Conservation (phyloP, 225 moss, liverwort and hornwort species). For the Marchantia paleacea region DNA sequence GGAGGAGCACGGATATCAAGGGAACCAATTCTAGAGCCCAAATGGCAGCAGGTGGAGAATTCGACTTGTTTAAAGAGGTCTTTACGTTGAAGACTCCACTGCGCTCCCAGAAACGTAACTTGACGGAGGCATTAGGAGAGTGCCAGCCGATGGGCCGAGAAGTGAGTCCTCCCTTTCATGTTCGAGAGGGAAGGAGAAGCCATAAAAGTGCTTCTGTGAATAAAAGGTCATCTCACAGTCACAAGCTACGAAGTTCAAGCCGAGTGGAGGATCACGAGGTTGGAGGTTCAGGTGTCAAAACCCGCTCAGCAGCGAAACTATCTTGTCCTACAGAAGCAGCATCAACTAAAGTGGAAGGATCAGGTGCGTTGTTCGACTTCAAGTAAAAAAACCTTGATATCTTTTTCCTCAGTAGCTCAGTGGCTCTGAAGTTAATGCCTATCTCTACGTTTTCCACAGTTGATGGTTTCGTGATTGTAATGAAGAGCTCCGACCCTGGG, state of each 20-base stretch:
- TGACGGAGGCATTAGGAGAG: not conserved
- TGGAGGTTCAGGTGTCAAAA: constrained; percentile 5
- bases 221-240: not conserved
- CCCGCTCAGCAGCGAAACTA: not conserved
- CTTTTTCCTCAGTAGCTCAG: no score
- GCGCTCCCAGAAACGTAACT: constrained; percentile 3
- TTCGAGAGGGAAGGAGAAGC: not conserved
- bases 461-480: not conserved
- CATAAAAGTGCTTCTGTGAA: not conserved
- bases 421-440: not conserved
- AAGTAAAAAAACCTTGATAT: not conserved
- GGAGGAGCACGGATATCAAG: not conserved
- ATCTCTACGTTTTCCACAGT: not conserved
- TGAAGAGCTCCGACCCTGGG: not conserved
- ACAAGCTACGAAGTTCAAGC: not conserved
- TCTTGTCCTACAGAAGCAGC: not conserved
- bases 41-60: not conserved
- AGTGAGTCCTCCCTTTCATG: not conserved
- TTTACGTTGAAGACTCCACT: constrained; percentile 18
- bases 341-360: not conserved
- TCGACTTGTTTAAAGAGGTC: not conserved
- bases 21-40: not conserved
- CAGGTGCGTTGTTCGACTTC: constrained; percentile 1
- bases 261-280: not conserved
- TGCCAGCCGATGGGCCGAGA: constrained; percentile 3